phyloP scores from a whole-genome alignment of 768 basidiomycete species.

The Lactifluus volemus region DNA sequence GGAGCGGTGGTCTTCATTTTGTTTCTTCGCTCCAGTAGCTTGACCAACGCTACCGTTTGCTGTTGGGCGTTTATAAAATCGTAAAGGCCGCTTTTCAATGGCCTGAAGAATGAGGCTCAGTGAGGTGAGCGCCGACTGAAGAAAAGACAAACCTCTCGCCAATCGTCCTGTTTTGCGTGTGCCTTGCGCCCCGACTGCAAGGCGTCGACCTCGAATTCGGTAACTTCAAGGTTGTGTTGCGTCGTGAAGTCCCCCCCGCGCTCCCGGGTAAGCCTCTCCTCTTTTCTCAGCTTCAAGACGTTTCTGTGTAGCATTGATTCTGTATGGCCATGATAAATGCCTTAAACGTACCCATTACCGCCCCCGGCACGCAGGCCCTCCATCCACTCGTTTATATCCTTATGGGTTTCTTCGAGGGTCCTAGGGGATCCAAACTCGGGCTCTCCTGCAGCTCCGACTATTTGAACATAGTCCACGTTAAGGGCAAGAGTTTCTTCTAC shows the following conservation, averaged over 20 bases:
- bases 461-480: slow-evolving; percentile 38
- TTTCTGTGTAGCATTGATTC: slow-evolving; percentile 27
- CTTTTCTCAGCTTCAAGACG: slow-evolving; percentile 38
- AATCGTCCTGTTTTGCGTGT: not conserved
- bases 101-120: not conserved
- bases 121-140: not conserved
- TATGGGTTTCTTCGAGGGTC: slow-evolving; percentile 34
- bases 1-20: not conserved
- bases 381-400: slow-evolving; percentile 42
- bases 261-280: slow-evolving; percentile 20
- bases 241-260: slow-evolving; percentile 1
- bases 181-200: not conserved
- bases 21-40: not conserved
- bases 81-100: slow-evolving; percentile 3
- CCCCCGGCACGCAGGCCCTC: slow-evolving; percentile 47
- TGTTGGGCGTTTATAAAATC: slow-evolving; percentile 5
- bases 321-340: not conserved
- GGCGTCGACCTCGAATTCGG: not conserved
- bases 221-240: not conserved
- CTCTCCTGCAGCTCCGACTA: slow-evolving; percentile 39
- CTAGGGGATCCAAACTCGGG: slow-evolving; percentile 43
- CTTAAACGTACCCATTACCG: slow-evolving; percentile 48
- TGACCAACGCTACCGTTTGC: not conserved
- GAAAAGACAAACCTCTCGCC: slow-evolving; percentile 5
- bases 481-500: slow-evolving; percentile 38